phyloP scores from a whole-genome alignment of 176 grass and related monocot species.

The Eragrostis curvula region DNA sequence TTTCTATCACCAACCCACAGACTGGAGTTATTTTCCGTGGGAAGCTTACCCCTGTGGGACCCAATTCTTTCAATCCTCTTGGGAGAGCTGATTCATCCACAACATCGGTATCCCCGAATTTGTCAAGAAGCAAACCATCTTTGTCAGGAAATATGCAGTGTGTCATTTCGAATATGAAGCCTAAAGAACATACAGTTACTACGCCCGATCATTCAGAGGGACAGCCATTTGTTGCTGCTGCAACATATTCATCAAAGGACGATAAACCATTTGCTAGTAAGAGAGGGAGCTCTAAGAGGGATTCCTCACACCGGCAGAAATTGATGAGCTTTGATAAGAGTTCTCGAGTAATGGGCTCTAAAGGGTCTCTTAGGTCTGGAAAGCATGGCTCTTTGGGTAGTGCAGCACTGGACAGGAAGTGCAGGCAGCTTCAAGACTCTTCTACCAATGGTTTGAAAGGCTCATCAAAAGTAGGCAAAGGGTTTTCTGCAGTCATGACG shows the following conservation, averaged over 20 bases:
- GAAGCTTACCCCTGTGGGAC: constrained; percentile 39
- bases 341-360: constrained; percentile 83
- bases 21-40: constrained; percentile 52
- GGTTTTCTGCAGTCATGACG: constrained; percentile 53
- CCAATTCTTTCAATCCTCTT: constrained; percentile 40
- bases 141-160: constrained; percentile 55
- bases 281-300: constrained; percentile 70
- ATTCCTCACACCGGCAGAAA: constrained; percentile 80
- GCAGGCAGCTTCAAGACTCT: constrained; percentile 66
- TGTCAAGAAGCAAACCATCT: constrained; percentile 49
- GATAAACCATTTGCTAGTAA: constrained; percentile 67
- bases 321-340: constrained; percentile 88
- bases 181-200: constrained; percentile 56
- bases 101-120: constrained; percentile 42
- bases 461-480: constrained; percentile 66
- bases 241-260: constrained; percentile 51
- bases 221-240: constrained; percentile 62
- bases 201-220: constrained; percentile 53
- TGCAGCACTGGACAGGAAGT: constrained; percentile 74
- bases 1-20: constrained; percentile 55
- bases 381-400: constrained; percentile 64
- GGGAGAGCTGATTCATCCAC: constrained; percentile 51
- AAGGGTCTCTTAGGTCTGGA: constrained; percentile 71
- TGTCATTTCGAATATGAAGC: constrained; percentile 63
- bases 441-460: constrained; percentile 60